These are phyloP conservation scores for Colletotrichum sp. DNA, from an alignment of 2,329 filamentous ascomycete genomes.

Conservation along the genomic window DNA sequence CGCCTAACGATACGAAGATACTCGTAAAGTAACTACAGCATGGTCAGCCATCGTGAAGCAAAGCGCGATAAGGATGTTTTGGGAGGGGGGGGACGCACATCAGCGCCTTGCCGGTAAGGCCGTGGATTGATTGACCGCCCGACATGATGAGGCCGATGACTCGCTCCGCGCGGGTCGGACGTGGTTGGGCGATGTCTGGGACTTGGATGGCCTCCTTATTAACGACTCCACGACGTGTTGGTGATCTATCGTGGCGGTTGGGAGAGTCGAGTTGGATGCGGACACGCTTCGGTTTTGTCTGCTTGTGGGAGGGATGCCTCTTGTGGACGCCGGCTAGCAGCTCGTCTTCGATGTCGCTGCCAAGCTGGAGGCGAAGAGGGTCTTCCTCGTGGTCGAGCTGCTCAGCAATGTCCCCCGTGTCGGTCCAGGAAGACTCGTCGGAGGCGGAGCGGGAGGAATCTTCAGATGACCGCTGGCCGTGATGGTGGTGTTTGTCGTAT, in stretches of 20 bases:
- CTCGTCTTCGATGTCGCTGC: conserved; percentile 68
- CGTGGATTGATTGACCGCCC: conserved; percentile 79
- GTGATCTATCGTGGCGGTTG: conserved; percentile 39
- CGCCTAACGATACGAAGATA: conserved; percentile 85
- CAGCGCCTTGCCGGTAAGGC: conserved; percentile 93
- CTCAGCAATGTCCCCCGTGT: conserved; percentile 94
- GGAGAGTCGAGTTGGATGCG: conserved; percentile 64
- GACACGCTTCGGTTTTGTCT: conserved; percentile 64
- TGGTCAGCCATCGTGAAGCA: conserved; percentile 18
- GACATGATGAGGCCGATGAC: conserved; percentile 87
- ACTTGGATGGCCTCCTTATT: conserved; percentile 84
- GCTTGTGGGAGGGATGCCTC: conserved; percentile 44
- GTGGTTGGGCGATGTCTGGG: conserved; percentile 69
- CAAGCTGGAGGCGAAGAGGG: conserved; percentile 74
- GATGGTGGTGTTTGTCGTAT: conserved; percentile 49
- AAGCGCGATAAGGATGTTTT: neutral
- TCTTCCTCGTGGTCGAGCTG: conserved; percentile 87
- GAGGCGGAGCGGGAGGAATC: conserved; percentile 67
- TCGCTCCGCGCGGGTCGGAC: conserved; percentile 70
- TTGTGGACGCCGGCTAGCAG: conserved; percentile 56
- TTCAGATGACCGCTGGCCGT: conserved; percentile 51
- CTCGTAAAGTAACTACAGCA: conserved; percentile 85
- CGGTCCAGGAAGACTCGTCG: conserved; percentile 78
- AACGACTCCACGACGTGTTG: conserved; percentile 46
- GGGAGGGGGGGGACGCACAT: conserved; percentile 62